Conservation (phyloP, 2,329 filamentous ascomycete species). For the Fusarium sublunatum region DNA sequence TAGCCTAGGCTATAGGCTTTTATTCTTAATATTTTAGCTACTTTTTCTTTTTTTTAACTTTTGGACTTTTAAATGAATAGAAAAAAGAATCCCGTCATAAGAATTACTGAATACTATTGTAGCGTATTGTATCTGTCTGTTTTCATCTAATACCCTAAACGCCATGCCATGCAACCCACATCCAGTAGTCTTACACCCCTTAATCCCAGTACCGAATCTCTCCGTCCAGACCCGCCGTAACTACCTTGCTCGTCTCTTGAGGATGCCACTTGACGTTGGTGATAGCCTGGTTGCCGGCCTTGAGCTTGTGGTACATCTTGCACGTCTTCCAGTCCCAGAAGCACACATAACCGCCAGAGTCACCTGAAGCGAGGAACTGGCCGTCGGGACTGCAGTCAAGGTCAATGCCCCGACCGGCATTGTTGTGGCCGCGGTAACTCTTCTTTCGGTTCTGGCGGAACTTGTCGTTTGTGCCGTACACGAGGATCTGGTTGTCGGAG, state of each 20-base stretch:
- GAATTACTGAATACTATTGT: constrained; percentile 10
- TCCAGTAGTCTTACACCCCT: constrained; percentile 13
- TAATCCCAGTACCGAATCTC: constrained; percentile 95
- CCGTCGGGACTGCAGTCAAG: constrained; percentile 90
- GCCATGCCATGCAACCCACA: constrained; percentile 42
- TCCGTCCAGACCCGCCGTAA: constrained; percentile 89
- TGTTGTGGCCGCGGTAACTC: constrained; percentile 94
- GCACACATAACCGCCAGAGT: constrained; percentile 88
- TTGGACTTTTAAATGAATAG: too few species aligned
- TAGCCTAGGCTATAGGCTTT: too few species aligned
- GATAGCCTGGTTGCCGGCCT: constrained; percentile 83
- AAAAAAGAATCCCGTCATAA: neutral
- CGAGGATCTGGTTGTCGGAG: constrained; percentile 95
- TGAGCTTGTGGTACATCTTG: constrained; percentile 98
- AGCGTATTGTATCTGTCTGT: constrained; percentile 11
- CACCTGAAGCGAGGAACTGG: constrained; percentile 87
- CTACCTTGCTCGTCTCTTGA: constrained; percentile 95
- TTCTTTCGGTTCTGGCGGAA: constrained; percentile 99
- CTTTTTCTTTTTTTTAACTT: too few species aligned
- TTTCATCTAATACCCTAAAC: constrained; percentile 34
- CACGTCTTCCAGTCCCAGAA: constrained; percentile 99
- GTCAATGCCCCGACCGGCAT: constrained; percentile 92
- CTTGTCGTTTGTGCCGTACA: constrained; percentile 93
- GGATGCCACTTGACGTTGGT: constrained; percentile 96
- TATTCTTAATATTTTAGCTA: too few species aligned